phyloP scores from a whole-genome alignment of 441 rosid species.

The Adansonia madagascariensis region DNA sequence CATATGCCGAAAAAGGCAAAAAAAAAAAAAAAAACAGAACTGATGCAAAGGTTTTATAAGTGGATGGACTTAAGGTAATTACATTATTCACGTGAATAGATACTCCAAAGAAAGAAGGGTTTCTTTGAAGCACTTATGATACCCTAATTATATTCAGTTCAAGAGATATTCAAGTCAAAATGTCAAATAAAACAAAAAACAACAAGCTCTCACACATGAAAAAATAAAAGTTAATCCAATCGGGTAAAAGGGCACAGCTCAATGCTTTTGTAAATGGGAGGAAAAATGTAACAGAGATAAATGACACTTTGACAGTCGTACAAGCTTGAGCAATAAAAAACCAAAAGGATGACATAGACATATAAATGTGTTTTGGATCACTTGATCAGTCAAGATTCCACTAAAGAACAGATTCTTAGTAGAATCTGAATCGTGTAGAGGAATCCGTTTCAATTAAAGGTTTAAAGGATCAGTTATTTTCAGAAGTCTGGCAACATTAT shows the following conservation, averaged over 20 bases:
- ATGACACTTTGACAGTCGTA: not conserved
- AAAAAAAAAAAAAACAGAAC: not conserved
- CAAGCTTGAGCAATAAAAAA: constrained; percentile 8
- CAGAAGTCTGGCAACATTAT: not conserved
- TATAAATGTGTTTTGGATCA: not conserved
- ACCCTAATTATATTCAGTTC: not conserved
- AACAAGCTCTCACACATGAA: constrained; percentile 13
- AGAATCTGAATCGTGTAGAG: constrained; percentile 4
- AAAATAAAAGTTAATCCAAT: constrained; percentile 17
- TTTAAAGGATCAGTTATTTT: not conserved
- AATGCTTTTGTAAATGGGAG: not conserved
- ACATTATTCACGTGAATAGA: not conserved
- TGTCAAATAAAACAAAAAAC: constrained; percentile 8
- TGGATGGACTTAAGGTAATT: not conserved
- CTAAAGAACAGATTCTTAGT: not conserved
- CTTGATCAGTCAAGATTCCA: constrained; percentile 9
- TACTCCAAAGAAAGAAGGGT: not conserved
- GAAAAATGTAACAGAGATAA: not conserved
- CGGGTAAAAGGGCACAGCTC: constrained; percentile 10
- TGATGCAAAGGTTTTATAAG: not conserved
- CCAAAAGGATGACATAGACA: constrained; percentile 19
- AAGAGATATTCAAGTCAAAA: not conserved
- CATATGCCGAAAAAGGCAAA: not conserved
- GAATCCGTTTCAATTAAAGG: not conserved
- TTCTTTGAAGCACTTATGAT: constrained; percentile 6